A percentile compares a stretch with the other conserved stretches of the same genome.
These are phyloP conservation scores for Pezicula carpinea DNA, from an alignment of 2,329 filamentous ascomycete genomes.

Conservation along the genomic window DNA sequence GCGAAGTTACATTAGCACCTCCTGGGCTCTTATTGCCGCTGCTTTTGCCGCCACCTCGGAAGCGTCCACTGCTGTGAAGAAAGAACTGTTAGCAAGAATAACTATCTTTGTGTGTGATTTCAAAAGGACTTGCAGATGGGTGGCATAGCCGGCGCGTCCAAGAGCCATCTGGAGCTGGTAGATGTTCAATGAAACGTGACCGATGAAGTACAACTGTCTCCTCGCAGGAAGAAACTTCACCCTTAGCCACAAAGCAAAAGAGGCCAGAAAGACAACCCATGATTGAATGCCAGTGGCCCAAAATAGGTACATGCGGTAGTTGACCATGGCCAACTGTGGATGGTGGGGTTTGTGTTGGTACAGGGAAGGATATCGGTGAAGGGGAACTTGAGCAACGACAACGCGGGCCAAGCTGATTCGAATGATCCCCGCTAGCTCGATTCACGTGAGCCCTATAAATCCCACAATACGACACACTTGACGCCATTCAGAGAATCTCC, in stretches of 20 bases:
- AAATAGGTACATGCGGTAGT: no score
- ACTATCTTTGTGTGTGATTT: background rate
- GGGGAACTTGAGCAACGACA: no score
- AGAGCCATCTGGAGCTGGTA: background rate
- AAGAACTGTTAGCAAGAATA: constrained; percentile 18
- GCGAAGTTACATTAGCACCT: constrained; percentile 42
- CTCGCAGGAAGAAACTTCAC: background rate
- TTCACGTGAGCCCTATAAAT: background rate
- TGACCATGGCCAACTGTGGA: no score
- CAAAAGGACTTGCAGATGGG: background rate
- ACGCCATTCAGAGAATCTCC: background rate
- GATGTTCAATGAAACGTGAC: background rate
- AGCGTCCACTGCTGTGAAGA: constrained; percentile 48
- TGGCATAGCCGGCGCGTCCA: background rate
- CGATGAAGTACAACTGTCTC: background rate
- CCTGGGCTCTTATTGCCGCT: constrained; percentile 47
- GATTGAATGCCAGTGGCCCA: no score
- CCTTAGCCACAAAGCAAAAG: background rate
- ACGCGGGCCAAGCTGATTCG: background rate
- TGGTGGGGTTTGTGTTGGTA: no score
- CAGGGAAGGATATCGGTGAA: no score
- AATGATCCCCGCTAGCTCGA: no score
- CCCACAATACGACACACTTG: background rate
- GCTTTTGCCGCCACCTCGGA: constrained; percentile 51
- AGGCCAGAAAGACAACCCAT: no score